Conservation (phyloP, 1,139 yeast genomes). For the Zygosaccharomyces pseudobailii region DNA sequence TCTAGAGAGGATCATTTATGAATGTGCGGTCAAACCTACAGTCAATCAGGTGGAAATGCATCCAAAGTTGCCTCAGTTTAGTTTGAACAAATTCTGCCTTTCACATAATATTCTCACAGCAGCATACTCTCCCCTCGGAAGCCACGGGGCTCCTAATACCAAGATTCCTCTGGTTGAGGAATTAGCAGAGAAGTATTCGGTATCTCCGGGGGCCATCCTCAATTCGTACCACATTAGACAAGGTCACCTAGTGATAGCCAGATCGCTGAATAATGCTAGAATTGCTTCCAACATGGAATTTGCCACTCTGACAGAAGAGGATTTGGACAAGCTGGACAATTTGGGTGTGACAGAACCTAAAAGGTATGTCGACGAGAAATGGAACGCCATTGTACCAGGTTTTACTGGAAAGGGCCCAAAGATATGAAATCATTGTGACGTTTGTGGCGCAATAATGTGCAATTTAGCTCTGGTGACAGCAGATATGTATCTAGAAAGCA, state of each 20-base stretch:
- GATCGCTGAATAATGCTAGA: constrained; percentile 41
- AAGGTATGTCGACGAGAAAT: constrained; percentile 35
- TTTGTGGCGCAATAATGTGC: neutral
- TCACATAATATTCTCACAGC: constrained; percentile 45
- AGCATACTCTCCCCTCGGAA: constrained; percentile 61
- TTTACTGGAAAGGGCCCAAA: constrained; percentile 19
- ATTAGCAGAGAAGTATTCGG: constrained; percentile 44
- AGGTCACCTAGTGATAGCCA: constrained; percentile 51
- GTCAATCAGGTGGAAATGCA: constrained; percentile 58
- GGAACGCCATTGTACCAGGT: constrained; percentile 29
- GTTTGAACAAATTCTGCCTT: constrained; percentile 42
- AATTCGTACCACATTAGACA: constrained; percentile 52
- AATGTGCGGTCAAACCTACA: constrained; percentile 45
- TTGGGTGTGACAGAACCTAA: constrained; percentile 44
- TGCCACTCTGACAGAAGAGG: constrained; percentile 43
- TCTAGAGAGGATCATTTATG: constrained; percentile 44
- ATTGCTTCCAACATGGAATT: constrained; percentile 33
- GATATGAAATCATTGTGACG: neutral
- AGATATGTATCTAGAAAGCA: no score
- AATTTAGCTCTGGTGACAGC: no score
- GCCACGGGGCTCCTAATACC: constrained; percentile 49
- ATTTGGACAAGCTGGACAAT: constrained; percentile 40
- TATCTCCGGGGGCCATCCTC: constrained; percentile 44
- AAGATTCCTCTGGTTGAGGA: constrained; percentile 40
- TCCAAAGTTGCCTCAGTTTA: constrained; percentile 52